A percentile compares a stretch with the other conserved stretches of the same genome.
These are phyloP conservation scores for Agaricus blazei DNA, from an alignment of 768 basidiomycete genomes.

Conservation along the genomic window DNA sequence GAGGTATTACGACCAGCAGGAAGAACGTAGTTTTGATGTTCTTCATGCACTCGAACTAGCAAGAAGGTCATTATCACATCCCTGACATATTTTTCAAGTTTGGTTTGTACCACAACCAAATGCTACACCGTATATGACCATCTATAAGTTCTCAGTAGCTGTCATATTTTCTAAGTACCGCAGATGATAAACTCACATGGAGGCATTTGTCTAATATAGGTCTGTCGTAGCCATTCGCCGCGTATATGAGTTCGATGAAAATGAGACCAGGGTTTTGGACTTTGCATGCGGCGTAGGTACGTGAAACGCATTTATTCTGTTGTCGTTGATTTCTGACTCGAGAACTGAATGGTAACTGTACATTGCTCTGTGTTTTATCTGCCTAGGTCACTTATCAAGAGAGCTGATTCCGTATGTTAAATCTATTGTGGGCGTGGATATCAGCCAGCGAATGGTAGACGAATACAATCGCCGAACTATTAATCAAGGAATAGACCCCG, in stretches of 20 bases:
- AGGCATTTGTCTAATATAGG: constrained; percentile 13
- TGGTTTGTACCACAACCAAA: not conserved
- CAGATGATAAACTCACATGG: too few relatives aligned
- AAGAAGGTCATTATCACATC: constrained; percentile 15
- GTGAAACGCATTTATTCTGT: not conserved
- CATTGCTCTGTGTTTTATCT: not conserved
- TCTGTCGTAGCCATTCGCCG: constrained; percentile 31
- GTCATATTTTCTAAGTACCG: too few relatives aligned
- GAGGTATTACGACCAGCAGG: constrained; percentile 27
- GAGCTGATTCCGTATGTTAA: constrained; percentile 56
- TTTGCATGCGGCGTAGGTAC: constrained; percentile 72
- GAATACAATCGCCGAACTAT: constrained; percentile 51
- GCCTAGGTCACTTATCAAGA: constrained; percentile 56
- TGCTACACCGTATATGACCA: not conserved
- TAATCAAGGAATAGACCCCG: constrained; percentile 57
- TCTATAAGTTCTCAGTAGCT: not conserved
- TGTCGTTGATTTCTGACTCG: too few relatives aligned
- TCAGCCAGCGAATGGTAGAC: constrained; percentile 68
- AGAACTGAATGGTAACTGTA: too few relatives aligned
- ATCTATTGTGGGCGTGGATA: constrained; percentile 68
- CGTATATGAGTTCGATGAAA: constrained; percentile 46
- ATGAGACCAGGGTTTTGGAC: constrained; percentile 58
- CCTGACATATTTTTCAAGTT: not conserved
- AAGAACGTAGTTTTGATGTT: constrained; percentile 14
- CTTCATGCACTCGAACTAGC: constrained; percentile 20